Base-by-base conservation (phyloP, 169 alveolate species). In the Eimeria acervulina region DNA sequence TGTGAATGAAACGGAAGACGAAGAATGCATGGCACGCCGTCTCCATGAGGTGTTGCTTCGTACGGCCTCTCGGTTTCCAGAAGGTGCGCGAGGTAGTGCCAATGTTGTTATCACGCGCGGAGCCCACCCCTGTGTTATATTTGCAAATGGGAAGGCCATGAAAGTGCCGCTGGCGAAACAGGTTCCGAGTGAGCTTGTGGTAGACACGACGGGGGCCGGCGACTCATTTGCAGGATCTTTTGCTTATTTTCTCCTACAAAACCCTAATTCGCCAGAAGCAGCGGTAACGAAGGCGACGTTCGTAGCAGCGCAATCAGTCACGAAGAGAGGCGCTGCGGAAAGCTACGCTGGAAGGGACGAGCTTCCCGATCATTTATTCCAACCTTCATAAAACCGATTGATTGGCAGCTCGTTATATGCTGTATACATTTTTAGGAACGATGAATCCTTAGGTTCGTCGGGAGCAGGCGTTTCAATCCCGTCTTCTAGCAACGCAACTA, bases 121-220 rank as follows among this genome's bases (percentile, higher is more conserved):
- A 66, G 42, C 72, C 23, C 19, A 80, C 13, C 90, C 90, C 10
- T 92, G 95, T 33, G 66, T 92, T 42, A 80, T 70, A n/a, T 85
- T 85, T 55, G 93, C 93, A 59, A 61, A 23, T 61, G 93, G 81
- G 38, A 85, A 38, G 10, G 17, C 63, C 33, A 10, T 33, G 59
- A 72, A 81, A 26, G 94, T 84, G 94, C 84, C 91, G 28, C 33
- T 80, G n/a, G 93, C 89, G 26, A 95, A 78, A 12, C 13, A 17
- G n/a, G 66, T 72, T 31, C 63, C 78, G 40, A 59, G 83, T 12
- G 96, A 81, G 33, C 95, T 40, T 21, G 90, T 95, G 23, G 95
- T 95, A 26, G 96, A 96, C 70, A 96, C 97, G 66, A 90, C 93
- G 55, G 97, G 97, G 33, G 97, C 97, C 17, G 97, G 97, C 1